These are phyloP conservation scores for Dictyostelium discoideum DNA, from an alignment of 78 protist genomes.

Conservation along the genomic window dicty_2.7 NC_007090.3:5056501-5057000, in stretches of 20 bases:
- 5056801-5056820: neutral
- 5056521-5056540: neutral
- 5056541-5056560: neutral
- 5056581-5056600: neutral
- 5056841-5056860: neutral
- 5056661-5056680: neutral
- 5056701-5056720: neutral
- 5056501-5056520: constrained; percentile 10
- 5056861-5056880: neutral
- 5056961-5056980: neutral
- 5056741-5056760: neutral
- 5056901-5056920: too few species aligned
- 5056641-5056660: constrained; percentile 9
- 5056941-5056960: neutral
- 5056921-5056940: neutral
- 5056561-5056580: constrained; percentile 1
- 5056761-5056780: neutral
- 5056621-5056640: neutral
- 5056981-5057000: neutral
- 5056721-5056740: neutral
- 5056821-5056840: too few species aligned
- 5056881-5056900: neutral
- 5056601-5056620: neutral
- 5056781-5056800: neutral
- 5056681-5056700: neutral